These are phyloP conservation scores for Moelleriella libera DNA, from an alignment of 2,329 filamentous ascomycete species.

Conservation along the genomic window DNA sequence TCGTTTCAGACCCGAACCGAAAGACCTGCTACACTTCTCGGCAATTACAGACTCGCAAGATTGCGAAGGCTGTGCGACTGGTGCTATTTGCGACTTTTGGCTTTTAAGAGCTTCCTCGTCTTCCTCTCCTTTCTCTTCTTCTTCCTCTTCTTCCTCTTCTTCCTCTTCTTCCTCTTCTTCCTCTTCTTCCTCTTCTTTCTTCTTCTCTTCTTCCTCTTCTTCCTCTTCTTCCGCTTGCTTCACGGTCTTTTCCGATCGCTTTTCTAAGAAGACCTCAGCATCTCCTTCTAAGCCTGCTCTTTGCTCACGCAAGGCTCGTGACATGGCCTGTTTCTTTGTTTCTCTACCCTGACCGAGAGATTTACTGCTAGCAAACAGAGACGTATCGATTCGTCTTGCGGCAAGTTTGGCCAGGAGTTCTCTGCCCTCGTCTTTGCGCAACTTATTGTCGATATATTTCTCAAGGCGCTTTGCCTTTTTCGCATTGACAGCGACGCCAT, in stretches of 20 bases:
- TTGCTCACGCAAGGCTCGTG: constrained; percentile 48
- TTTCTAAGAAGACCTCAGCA: constrained; percentile 38
- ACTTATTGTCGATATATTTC: constrained; percentile 72
- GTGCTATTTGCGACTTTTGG: constrained; percentile 6
- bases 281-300: constrained; percentile 47
- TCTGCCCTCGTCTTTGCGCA: constrained; percentile 85
- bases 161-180: constrained; percentile 9
- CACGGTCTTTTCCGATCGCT: constrained; percentile 13
- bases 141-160: constrained; percentile 6
- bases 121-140: no score
- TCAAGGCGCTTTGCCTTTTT: constrained; percentile 55
- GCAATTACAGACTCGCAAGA: neutral
- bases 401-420: constrained; percentile 74
- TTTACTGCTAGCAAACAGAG: constrained; percentile 62
- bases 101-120: constrained; percentile 6
- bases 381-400: constrained; percentile 67
- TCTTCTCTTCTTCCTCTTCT: constrained; percentile 11
- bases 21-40: constrained; percentile 1
- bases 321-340: constrained; percentile 55
- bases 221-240: constrained; percentile 17
- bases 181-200: constrained; percentile 14
- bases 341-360: constrained; percentile 59
- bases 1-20: constrained; percentile 74
- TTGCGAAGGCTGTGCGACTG: neutral
- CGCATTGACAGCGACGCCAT: constrained; percentile 41